These are phyloP conservation scores for Magnusiomyces clavatus DNA, from an alignment of 1,139 yeast species.

Conservation along the genomic window DNA sequence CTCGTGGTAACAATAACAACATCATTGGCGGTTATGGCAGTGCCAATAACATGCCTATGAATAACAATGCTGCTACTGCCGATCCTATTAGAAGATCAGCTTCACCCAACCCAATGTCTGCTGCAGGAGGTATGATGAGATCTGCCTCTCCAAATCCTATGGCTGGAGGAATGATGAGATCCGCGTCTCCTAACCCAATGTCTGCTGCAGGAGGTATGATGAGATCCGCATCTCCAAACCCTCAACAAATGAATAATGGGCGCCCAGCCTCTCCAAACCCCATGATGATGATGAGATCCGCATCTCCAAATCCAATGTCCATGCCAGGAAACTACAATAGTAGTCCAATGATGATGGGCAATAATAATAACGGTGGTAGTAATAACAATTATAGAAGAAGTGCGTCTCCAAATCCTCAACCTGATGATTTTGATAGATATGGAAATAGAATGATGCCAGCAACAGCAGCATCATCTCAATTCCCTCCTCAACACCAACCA, in stretches of 20 bases:
- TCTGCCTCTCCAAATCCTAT: slow-evolving; percentile 9
- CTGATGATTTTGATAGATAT: slow-evolving; percentile 2
- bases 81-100: neutral
- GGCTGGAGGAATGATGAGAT: neutral
- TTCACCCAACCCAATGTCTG: neutral
- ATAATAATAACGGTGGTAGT: no score
- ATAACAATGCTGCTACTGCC: neutral
- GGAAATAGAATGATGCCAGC: no score
- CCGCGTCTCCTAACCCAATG: neutral
- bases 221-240: slow-evolving; percentile 8
- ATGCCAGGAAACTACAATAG: slow-evolving; percentile 1
- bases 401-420: slow-evolving; percentile 13
- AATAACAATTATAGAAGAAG: slow-evolving; percentile 5
- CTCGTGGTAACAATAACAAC: neutral
- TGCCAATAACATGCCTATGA: neutral
- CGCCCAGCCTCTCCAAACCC: slow-evolving; percentile 11
- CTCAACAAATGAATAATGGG: slow-evolving; percentile 4
- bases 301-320: slow-evolving; percentile 6
- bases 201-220: neutral
- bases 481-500: no score
- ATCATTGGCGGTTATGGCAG: neutral
- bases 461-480: no score
- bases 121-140: neutral
- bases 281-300: slow-evolving; percentile 4
- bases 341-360: slow-evolving; percentile 8